Evolutionary conservation across 257 asterid genomes (phyloP), one percentile per base, ranked within the genome.

Genomic region (Capsicum baccatum): DNA sequence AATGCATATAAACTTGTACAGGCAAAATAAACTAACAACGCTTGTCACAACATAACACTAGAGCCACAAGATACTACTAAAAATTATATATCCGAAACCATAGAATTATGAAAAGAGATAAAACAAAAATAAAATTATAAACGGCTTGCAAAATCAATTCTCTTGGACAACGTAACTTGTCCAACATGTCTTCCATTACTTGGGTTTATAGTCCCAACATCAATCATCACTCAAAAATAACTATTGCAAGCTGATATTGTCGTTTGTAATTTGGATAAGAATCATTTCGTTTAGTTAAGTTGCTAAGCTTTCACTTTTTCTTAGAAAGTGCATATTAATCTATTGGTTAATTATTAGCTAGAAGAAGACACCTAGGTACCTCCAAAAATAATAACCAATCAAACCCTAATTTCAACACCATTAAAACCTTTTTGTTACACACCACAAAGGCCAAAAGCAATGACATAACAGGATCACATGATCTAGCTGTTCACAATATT

Each of bases 371-470:
- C 2, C 39, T 48, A 64, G 60, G 44, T 74, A 76, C 3, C 17
- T 74, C 63, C 81, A 76, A 76, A 52, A 11, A 66, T 52, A 12
- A 74, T 52, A 76, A 52, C 10, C 64, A 76, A 76, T 76, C 81
- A 76, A 76, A 76, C 39, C 63, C 64, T 76, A 54, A 76, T 52
- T 76, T 76, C 63, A 76, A 76, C 48, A 54, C 19, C 81, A 76
- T 26, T 54, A 52, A 52, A 26, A 26, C 47, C 48, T 76, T 76
- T 76, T 52, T 52, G 62, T 76, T 63, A 26, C 81, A 76, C 81
- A 76, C 47, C 48, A 76, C 81, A 76, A 33, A 76, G 26, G 47
- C 64, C 63, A 76, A 52, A 76, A 76, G 64, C 64, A 63, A 76
- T 33, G 81, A 26, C 14, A 76, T 26, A 76, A 76, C 42, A 54